phyloP scores from a whole-genome alignment of 257 asterid species.

The Penstemon newberryi region DNA sequence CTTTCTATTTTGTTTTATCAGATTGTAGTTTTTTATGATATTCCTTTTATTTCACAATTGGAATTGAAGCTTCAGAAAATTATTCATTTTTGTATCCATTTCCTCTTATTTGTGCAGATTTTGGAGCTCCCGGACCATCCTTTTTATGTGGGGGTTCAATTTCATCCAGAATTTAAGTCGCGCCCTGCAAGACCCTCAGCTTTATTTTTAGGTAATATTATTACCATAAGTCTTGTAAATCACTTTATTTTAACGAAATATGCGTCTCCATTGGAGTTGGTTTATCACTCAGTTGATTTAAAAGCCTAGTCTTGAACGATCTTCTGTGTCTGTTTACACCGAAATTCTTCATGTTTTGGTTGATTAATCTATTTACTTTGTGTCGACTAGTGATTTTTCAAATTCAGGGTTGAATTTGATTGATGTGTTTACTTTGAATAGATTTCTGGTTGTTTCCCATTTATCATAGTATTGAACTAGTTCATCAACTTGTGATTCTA shows the following conservation, averaged over 20 bases:
- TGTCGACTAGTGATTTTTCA: no score
- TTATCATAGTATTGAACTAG: not conserved
- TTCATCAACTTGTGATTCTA: not conserved
- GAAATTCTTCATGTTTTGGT: no score
- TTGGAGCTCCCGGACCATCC: slow-evolving; percentile 76
- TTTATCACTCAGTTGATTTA: not conserved
- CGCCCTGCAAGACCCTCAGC: slow-evolving; percentile 94
- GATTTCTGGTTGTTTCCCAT: slow-evolving; percentile 1
- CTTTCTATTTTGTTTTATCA: slow-evolving; percentile 3
- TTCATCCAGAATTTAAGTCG: slow-evolving; percentile 92
- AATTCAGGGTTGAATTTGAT: not conserved
- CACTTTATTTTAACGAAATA: not conserved
- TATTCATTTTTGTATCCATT: slow-evolving; percentile 13
- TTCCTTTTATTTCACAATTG: not conserved
- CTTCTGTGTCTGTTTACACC: not conserved
- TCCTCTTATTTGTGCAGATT: slow-evolving; percentile 46
- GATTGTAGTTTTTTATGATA: not conserved
- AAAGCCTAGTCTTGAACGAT: not conserved
- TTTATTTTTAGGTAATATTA: slow-evolving; percentile 58
- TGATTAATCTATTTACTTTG: no score
- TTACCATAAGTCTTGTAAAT: slow-evolving; percentile 10
- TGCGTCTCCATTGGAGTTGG: not conserved
- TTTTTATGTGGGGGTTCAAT: slow-evolving; percentile 85
- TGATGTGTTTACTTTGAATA: not conserved
- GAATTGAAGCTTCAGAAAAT: slow-evolving; percentile 12